Evolutionary conservation across 1,139 yeast species (phyloP), one percentile per base, ranked within the genome.

Genomic region (Ashbya aceris): DNA sequence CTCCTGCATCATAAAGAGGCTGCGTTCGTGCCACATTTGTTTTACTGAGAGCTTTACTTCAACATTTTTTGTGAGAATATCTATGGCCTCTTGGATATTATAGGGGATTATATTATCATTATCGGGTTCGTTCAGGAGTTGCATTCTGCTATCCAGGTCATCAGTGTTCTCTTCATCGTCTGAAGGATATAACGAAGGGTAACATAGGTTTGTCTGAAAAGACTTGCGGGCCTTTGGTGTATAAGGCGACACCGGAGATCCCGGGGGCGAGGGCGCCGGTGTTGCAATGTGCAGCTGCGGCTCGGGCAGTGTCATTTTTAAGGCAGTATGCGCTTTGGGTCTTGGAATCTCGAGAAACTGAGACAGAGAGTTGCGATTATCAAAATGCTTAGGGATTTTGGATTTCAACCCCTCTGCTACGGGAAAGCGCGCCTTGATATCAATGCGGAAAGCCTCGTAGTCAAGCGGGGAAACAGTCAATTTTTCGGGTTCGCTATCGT

Each of bases 251-350:
- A 40, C 68, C 23, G 94, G 87, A 1, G 82, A 74, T 8, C 76
- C 61, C 0, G 84, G 81, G 0, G 95, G 95, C 0, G 95, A 83
- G 1, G 95, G 93, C 0, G 83, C 84, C 0, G 95, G 96, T 0
- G 96, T 86, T 0, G 95, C 89, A 12, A 87, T 71, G 60, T 87
- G 95, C 2, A 82, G 65, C 1, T 66, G 71, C 30, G 83, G 86
- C 0, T 76, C 69, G 0, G 85, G 83, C 13, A 80, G 61, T 36
- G 76, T 72, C 23, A 48, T 36, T 41, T 58, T 61, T 8, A 56
- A 41, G 1, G 60, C 48, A 37, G 74, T 69, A 43, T 74, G 71
- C 2, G 75, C 62, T 5, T 79, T 71, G 46, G 80, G 83, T 39
- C 82, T 62, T 30, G 89, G 80, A 36, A 74, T 68, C 48, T 79